phyloP scores from a whole-genome alignment of 371 early-diverging fungal species.

The Mucor mucedo region DNA sequence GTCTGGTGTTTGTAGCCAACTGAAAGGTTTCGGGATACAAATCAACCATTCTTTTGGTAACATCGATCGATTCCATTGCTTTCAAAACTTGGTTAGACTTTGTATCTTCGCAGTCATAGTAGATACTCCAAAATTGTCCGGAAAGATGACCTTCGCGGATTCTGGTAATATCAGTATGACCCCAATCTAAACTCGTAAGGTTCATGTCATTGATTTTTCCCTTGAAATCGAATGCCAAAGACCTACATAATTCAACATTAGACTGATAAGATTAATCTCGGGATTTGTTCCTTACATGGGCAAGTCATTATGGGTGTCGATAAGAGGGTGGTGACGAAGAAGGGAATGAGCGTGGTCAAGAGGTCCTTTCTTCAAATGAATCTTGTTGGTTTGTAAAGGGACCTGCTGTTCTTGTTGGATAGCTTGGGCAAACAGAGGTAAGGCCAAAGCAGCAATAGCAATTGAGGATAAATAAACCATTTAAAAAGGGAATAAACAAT shows the following conservation, averaged over 20 bases:
- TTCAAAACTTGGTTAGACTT: slow-evolving; percentile 42
- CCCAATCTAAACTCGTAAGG: slow-evolving; percentile 34
- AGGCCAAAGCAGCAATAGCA: slow-evolving; percentile 1
- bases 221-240: slow-evolving; percentile 33
- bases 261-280: not conserved
- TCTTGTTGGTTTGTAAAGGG: slow-evolving; percentile 4
- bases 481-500: slow-evolving; percentile 5
- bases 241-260: slow-evolving; percentile 18
- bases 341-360: slow-evolving; percentile 36
- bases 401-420: slow-evolving; percentile 2
- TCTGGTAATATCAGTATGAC: slow-evolving; percentile 52
- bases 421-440: slow-evolving; percentile 7
- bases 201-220: slow-evolving; percentile 51
- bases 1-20: slow-evolving; percentile 49
- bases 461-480: slow-evolving; percentile 26
- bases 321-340: slow-evolving; percentile 36
- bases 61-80: slow-evolving; percentile 65
- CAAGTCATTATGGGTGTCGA: slow-evolving; percentile 56
- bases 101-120: slow-evolving; percentile 45
- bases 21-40: slow-evolving; percentile 58
- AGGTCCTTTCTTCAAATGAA: slow-evolving; percentile 12
- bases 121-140: slow-evolving; percentile 72
- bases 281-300: slow-evolving; percentile 36
- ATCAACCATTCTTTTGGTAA: slow-evolving; percentile 57
- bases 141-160: slow-evolving; percentile 55